These are phyloP conservation scores for Colletotrichum gloeosporioides DNA, from an alignment of 2,329 filamentous ascomycete species.

Conservation along the genomic window DNA sequence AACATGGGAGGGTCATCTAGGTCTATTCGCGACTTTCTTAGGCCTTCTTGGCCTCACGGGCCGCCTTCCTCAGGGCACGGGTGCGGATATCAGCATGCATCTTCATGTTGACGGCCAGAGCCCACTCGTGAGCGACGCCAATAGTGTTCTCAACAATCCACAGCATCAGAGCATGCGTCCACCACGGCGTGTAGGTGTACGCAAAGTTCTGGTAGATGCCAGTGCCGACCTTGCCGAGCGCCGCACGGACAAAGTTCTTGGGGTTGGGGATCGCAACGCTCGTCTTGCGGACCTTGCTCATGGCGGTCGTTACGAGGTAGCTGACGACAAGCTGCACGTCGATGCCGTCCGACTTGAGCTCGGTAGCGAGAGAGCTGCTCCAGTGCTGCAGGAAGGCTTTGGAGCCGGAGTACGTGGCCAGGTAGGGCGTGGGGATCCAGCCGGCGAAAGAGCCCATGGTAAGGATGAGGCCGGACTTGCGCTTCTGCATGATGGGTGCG, in stretches of 20 bases:
- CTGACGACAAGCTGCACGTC: conserved; percentile 91
- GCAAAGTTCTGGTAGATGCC: conserved; percentile 80
- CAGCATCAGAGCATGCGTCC: conserved; percentile 88
- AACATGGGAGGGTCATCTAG: background rate
- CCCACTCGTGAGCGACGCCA: conserved; percentile 53
- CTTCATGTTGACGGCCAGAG: conserved; percentile 56
- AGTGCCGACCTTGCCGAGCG: conserved; percentile 81
- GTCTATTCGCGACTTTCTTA: background rate
- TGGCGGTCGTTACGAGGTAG: conserved; percentile 93
- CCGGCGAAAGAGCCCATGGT: conserved; percentile 98
- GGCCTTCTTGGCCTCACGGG: conserved; percentile 77
- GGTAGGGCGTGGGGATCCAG: conserved; percentile 86
- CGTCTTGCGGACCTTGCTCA: conserved; percentile 91
- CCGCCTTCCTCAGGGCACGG: conserved; percentile 82
- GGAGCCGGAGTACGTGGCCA: conserved; percentile 96
- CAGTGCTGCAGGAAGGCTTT: conserved; percentile 98
- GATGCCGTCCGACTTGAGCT: conserved; percentile 81
- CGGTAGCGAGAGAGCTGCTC: conserved; percentile 84
- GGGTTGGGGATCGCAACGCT: conserved; percentile 82
- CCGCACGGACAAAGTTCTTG: conserved; percentile 79
- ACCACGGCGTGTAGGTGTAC: conserved; percentile 90
- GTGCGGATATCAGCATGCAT: conserved; percentile 87
- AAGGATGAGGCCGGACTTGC: conserved; percentile 80
- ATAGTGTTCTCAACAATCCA: conserved; percentile 74
- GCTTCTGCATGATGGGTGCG: conserved; percentile 81